Conservation (phyloP, 2,329 filamentous ascomycete species). For the Fusarium euwallaceae region DNA sequence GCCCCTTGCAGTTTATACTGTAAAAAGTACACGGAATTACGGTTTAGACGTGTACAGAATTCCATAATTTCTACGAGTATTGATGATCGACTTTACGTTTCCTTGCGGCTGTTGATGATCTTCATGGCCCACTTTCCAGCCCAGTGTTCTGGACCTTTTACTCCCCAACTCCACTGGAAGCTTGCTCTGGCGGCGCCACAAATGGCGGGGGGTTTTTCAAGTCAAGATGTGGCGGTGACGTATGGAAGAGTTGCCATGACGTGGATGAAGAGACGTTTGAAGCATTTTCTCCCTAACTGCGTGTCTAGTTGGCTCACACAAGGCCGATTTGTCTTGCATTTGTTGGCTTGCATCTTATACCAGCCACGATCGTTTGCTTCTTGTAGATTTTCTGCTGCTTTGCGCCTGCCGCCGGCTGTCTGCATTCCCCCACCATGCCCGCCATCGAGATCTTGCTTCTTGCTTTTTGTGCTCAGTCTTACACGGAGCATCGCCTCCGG, state of each 20-base stretch:
- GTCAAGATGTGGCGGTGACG: slow-evolving; percentile 24
- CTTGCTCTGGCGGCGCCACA: slow-evolving; percentile 28
- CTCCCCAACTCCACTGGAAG: neutral
- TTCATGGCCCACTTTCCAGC: slow-evolving; percentile 14
- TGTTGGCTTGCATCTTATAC: neutral
- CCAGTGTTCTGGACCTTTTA: neutral
- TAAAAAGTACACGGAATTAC: neutral
- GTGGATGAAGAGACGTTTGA: neutral
- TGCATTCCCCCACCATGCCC: slow-evolving; percentile 14
- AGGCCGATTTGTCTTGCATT: neutral
- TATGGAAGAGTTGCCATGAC: slow-evolving; percentile 15
- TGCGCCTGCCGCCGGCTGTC: slow-evolving; percentile 4
- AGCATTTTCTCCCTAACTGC: neutral
- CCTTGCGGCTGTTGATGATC: neutral
- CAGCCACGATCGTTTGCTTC: neutral
- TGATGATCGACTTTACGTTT: neutral
- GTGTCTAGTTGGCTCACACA: neutral
- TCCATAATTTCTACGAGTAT: slow-evolving; percentile 7
- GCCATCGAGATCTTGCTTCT: slow-evolving; percentile 37
- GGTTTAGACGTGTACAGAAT: slow-evolving; percentile 7
- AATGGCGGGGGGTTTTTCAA: slow-evolving; percentile 19
- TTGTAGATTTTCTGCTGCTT: neutral
- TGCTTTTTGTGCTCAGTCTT: slow-evolving; percentile 23
- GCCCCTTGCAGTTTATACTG: slow-evolving; percentile 20
- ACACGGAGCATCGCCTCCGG: slow-evolving; percentile 36